These are phyloP conservation scores for Erodium maritimum DNA, from an alignment of 345 rosid genomes.

Conservation along the genomic window DNA sequence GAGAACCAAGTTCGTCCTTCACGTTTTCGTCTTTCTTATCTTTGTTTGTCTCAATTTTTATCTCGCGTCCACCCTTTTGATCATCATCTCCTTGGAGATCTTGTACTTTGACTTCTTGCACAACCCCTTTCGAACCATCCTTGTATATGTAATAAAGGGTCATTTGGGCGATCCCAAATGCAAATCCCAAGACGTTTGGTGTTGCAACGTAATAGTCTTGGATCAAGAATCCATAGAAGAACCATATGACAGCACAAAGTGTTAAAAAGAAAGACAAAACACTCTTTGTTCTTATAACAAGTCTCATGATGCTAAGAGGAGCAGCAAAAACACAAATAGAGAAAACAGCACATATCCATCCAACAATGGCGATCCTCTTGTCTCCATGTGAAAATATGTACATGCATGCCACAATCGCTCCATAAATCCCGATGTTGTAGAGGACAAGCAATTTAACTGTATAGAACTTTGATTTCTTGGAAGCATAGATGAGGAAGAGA, in stretches of 20 bases:
- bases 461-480: slow-evolving; percentile 18
- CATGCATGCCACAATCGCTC: slow-evolving; percentile 21
- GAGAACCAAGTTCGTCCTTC: too few relatives aligned
- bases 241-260: slow-evolving; percentile 21
- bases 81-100: too few relatives aligned
- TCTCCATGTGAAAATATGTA: slow-evolving; percentile 10
- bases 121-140: too few relatives aligned
- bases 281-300: slow-evolving; percentile 35
- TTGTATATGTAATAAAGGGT: too few relatives aligned
- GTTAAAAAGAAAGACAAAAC: slow-evolving; percentile 35
- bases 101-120: too few relatives aligned
- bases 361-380: slow-evolving; percentile 22
- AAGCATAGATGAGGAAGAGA: slow-evolving; percentile 24
- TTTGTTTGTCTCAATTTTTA: too few relatives aligned
- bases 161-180: too few relatives aligned
- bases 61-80: too few relatives aligned
- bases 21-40: too few relatives aligned
- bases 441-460: slow-evolving; percentile 21
- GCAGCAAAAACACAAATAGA: slow-evolving; percentile 39
- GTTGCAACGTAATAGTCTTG: slow-evolving; percentile 17
- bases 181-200: too few relatives aligned
- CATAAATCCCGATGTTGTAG: slow-evolving; percentile 20
- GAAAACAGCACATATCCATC: slow-evolving; percentile 39
- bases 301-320: slow-evolving; percentile 51
- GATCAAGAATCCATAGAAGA: slow-evolving; percentile 21